Base-by-base conservation (phyloP, 768 basidiomycete species). In the Tricholoma furcatifolium region DNA sequence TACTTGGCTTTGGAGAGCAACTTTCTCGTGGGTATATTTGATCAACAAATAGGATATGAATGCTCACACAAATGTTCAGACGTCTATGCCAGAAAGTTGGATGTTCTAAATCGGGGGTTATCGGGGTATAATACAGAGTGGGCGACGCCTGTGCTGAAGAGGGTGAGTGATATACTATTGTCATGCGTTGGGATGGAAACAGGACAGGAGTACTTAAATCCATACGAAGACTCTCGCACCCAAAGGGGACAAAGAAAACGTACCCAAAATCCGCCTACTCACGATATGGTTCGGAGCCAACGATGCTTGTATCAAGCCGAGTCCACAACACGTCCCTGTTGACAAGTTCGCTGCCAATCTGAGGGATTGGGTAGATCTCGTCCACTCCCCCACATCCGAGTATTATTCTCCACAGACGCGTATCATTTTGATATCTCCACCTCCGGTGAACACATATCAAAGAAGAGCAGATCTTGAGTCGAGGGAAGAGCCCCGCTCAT, bases 231-330 rank as follows among this genome's bases (percentile, higher is more conserved):
- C 81, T 56, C 72, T 93, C 48, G 81, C 84, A 12, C 81, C 75
- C 54, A 74, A 69, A 57, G 60, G 74, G 6, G 76, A 78, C 51
- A 76, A 72, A 49, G 60, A 66, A 18, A 68, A 77, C 47, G 72
- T 74, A 34, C 85, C 88, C 7, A 81, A 76, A 41, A 76, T 93
- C 32, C 82, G 81, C 38, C 67, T 95, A n/a, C 74, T 95, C 54
- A 82, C 82, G 6, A 83, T 96, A 62, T 97, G 92, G 92, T 90
- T 91, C 55, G 93, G 93, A 43, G 85, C 86, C 14, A 98, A 98
- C 69, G 94, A 98, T 66, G 82, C 94, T 6, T 82, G 80, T 59
- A 74, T 90, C 45, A 67, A 70, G 24, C 80, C 79, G 0, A 83
- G 78, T 17, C 69, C 74, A 14, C 94, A 96, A 63, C 87, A 93